A percentile compares a stretch with the other conserved stretches of the same genome.
Evolutionary conservation across 2,329 filamentous ascomycete genomes (phyloP).

Genomic region (Fusarium tupiense): DNA sequence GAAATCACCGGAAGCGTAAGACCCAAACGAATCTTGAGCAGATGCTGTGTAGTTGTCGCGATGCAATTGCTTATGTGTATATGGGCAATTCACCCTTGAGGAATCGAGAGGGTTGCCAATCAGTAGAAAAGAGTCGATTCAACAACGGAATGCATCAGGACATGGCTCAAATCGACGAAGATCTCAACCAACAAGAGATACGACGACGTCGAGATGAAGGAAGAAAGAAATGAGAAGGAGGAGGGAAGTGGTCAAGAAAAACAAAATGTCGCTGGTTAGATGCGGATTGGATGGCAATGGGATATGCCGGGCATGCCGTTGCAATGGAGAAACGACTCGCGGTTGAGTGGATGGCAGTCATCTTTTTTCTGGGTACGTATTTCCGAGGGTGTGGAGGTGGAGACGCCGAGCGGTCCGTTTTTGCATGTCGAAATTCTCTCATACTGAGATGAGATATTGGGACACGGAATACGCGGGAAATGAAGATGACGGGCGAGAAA

Average conservation of each 20-base stretch:
- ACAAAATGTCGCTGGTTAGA: slow-evolving; percentile 22
- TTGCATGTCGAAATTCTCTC: slow-evolving; percentile 40
- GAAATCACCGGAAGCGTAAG: background rate
- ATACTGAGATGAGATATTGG: slow-evolving; percentile 12
- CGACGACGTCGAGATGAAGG: slow-evolving; percentile 25
- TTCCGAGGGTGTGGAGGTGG: slow-evolving; percentile 41
- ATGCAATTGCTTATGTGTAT: slow-evolving; percentile 3
- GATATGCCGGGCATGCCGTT: slow-evolving; percentile 42
- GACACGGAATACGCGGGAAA: slow-evolving; percentile 1
- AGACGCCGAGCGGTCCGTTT: slow-evolving; percentile 42
- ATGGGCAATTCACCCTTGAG: slow-evolving; percentile 9
- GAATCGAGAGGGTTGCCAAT: slow-evolving; percentile 13
- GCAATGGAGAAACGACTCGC: slow-evolving; percentile 39
- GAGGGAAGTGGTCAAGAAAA: slow-evolving; percentile 21
- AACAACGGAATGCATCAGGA: slow-evolving; percentile 12
- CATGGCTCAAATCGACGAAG: slow-evolving; percentile 37
- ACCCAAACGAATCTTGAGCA: background rate
- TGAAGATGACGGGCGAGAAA: background rate
- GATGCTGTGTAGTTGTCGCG: slow-evolving; percentile 3
- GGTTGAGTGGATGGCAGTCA: slow-evolving; percentile 34
- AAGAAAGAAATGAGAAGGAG: background rate
- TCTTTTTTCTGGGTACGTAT: slow-evolving; percentile 37
- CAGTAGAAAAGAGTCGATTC: slow-evolving; percentile 14
- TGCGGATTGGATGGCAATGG: slow-evolving; percentile 16
- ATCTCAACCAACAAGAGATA: slow-evolving; percentile 28